Base-by-base conservation (phyloP, 441 rosid species). In the Euphorbia celastroides region DNA sequence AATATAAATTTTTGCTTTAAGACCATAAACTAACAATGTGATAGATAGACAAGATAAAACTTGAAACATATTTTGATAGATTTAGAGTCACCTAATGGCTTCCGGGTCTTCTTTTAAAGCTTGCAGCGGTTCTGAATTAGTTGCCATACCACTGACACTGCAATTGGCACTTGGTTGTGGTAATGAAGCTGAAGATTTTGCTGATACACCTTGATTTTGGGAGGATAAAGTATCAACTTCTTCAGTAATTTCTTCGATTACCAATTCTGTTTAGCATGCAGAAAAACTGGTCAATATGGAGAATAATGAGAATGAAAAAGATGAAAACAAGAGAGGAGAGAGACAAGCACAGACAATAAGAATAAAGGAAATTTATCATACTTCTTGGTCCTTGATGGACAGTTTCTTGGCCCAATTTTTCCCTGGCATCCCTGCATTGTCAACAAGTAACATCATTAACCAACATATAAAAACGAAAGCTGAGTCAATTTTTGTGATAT, bases 201-300 rank as follows among this genome's bases (percentile, higher is more conserved):
- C 60, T 22, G 79, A 71, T 48, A 77, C 57, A 51, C 72, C 78
- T 72, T 59, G 76, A 57, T 68, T 78, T 64, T 67, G 72, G 57
- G 82, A 82, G 63, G 86, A 67, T 54, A 62, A 57, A 50, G 73
- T 51, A 69, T 23, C 76, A 42, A 28, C 77, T 69, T 85, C 86
- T 78, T 89, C 96, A 64, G 86, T 85, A 74, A 89, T 83, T 64
- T 91, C 97, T 86, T 91, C 96, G 76, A 91, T 85, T 61, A 79
- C 77, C 70, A 88, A 71, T 70, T 83, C 97, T 91, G 70, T 50
- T 26, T 74, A 69, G 74, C 67, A 79, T 60, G 25, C 50, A 75
- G 25, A 54, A 19, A 64, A 52, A 31, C 26, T 25, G 17, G 20
- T 22, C 38, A 44, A 68, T 57, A 51, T 68, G 63, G 64, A 63